Evolutionary conservation across 2,329 filamentous ascomycete species (phyloP), one percentile per base, ranked within the genome.

Genomic region (Cordyceps farinosa): DNA sequence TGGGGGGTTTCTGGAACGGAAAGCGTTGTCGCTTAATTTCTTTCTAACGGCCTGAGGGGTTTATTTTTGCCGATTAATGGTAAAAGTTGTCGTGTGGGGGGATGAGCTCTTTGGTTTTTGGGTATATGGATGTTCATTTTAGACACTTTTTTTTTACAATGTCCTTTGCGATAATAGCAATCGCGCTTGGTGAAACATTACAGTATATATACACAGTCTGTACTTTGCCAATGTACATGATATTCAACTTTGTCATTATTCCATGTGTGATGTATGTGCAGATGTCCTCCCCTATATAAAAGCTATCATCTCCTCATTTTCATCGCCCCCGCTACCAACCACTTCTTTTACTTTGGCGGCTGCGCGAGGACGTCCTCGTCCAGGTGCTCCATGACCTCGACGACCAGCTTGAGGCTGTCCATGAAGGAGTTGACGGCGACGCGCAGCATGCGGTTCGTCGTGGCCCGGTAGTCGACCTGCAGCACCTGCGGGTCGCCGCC

Each of bases 401-500:
- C 75, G 1, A 97, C 89, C 5, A 97, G 86, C 59, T 87, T 86
- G 62, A 97, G 75, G 69, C 90, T 96, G 71, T 98, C 94, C 82
- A 98, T 92, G 76, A 97, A 97, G 10, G 92, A 92, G 77, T 98
- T 98, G 63, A 97, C 93, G 3, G 94, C 91, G 2, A 99, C 95
- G 51, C 95, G 88, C 64, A 99, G 83, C 94, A 98, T 98, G 69
- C 95, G 89, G 74, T 97, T 97, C 27, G 95, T 98, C 0, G 92
- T 92, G 1, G 95, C 95, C 61, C 83, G 84, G 77, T 98, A 98
- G 65, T 89, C 84, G 10, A 91, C 89, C 65, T 84, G 82, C 55
- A 98, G 80, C 5, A 93, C 76, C 29, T 71, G 76, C 22, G 74
- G 38, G 42, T 34, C 55, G 8, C 32, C 48, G 10, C 22, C 22